Evolutionary conservation across 352 stramenopile species (phyloP), one percentile per base, ranked within the genome.

Genomic region (Saprolegnia parasitica): DNA sequence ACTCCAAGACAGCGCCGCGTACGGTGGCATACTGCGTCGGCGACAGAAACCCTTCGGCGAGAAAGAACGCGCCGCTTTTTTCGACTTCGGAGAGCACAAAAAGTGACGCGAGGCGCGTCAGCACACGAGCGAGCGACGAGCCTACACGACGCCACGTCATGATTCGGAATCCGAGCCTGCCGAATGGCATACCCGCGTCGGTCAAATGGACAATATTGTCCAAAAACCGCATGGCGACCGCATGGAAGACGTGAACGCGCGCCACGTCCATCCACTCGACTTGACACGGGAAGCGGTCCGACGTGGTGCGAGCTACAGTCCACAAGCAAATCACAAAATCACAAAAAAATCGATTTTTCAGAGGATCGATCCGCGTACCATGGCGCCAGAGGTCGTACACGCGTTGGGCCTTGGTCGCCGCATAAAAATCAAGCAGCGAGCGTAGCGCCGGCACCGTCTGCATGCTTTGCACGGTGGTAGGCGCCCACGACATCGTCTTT

Each of bases 81-180:
- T 94, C 79, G 11, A 95, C 76, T 52, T 92, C 81, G 45, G 86
- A 75, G 20, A 88, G 83, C 64, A 91, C 84, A 67, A 90, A 96
- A 49, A 96, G 57, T 46, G 83, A 73, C 68, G 85, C 89, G 42
- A 96, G 77, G 16, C 79, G 74, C 39, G 81, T 60, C 21, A 95
- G 72, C 40, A 81, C 80, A 11, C 79, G 83, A 23, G 80, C 70
- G 26, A 93, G 75, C 39, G 74, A 60, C 9, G 66, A 42, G 18
- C 32, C 49, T 71, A 63, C 16, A 63, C 9, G 10, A 74, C 46
- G 18, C 18, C 42, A 15, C 42, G 11, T 49, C 42, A 49, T 49
- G 3, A n/a, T 49, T 49, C 13, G 3, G 42, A 49, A 35, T 35
- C 29, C 29, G 2, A 35, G 29, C 10, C 3, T n/a, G 13, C 8